Evolutionary conservation across 805 yeast genomes (phyloP).

Genomic region (Ogataea paradorogensis): DNA sequence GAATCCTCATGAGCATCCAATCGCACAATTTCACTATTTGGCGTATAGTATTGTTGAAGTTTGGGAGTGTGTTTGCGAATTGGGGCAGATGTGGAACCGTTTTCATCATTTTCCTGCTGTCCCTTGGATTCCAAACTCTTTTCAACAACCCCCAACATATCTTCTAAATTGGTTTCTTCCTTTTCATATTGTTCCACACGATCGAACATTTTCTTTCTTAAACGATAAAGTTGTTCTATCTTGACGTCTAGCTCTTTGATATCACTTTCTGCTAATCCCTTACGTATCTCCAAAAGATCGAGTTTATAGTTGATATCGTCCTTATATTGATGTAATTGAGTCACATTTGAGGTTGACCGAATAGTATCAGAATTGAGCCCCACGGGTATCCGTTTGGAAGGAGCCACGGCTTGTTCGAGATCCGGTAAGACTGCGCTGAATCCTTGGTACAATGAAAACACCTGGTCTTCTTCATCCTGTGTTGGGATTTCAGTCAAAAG

Average conservation of each 20-base stretch:
- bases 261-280: conserved; percentile 62
- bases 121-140: conserved; percentile 36
- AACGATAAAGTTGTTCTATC: conserved; percentile 47
- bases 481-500: conserved; percentile 53
- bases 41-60: conserved; percentile 58
- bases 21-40: conserved; percentile 52
- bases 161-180: conserved; percentile 55
- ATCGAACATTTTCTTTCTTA: conserved; percentile 54
- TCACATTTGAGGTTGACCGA: conserved; percentile 40
- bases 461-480: conserved; percentile 9
- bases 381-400: conserved; percentile 30
- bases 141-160: conserved; percentile 41
- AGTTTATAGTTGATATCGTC: conserved; percentile 43
- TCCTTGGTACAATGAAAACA: conserved; percentile 65
- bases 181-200: conserved; percentile 59
- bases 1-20: conserved; percentile 52
- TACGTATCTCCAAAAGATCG: conserved; percentile 58
- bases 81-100: conserved; percentile 19
- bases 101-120: conserved; percentile 15
- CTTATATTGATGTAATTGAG: conserved; percentile 37
- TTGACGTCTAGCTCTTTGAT: conserved; percentile 60
- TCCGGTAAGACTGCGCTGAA: conserved; percentile 58
- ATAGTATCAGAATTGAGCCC: conserved; percentile 43
- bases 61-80: conserved; percentile 57
- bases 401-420: conserved; percentile 40